These are phyloP conservation scores for Podospora sp. DNA, from an alignment of 495 filamentous ascomycete genomes.

Conservation along the genomic window DNA sequence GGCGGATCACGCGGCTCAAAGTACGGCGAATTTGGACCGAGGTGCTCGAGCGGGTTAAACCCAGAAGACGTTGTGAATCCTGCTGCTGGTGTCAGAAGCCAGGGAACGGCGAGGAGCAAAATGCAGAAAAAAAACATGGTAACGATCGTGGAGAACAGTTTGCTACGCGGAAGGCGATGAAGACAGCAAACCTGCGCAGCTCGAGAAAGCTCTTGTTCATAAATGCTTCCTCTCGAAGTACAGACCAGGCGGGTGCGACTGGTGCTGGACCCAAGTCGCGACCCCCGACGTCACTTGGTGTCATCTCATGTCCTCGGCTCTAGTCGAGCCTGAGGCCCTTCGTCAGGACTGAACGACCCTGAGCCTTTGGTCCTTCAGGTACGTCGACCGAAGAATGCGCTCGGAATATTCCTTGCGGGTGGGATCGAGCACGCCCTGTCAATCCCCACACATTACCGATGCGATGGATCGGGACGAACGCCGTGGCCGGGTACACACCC, in stretches of 20 bases:
- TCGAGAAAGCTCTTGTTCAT: background rate
- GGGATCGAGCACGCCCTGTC: background rate
- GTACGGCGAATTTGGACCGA: conserved; percentile 52
- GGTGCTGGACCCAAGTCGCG: background rate
- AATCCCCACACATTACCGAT: background rate
- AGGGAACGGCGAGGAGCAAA: background rate
- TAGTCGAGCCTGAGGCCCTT: background rate
- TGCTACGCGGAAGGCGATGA: background rate
- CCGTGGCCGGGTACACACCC: background rate
- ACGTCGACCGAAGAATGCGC: background rate
- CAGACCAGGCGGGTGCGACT: background rate
- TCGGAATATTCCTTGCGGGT: background rate
- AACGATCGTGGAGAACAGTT: background rate
- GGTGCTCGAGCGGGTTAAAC: conserved; percentile 52
- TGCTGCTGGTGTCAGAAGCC: conserved; percentile 10
- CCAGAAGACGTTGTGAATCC: conserved; percentile 40
- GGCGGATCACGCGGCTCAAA: conserved; percentile 53
- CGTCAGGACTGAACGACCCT: background rate
- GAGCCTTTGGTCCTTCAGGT: background rate
- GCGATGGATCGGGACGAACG: background rate
- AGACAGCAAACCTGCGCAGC: background rate
- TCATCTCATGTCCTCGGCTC: background rate
- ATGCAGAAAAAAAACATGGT: background rate
- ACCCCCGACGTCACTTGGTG: background rate
- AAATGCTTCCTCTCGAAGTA: background rate